Percentiles rank a stretch among this genome's conserved stretches.
Evolutionary conservation across 1,284 basidiomycete species (phyloP).

Genomic region (Heterobasidion parviporum): DNA sequence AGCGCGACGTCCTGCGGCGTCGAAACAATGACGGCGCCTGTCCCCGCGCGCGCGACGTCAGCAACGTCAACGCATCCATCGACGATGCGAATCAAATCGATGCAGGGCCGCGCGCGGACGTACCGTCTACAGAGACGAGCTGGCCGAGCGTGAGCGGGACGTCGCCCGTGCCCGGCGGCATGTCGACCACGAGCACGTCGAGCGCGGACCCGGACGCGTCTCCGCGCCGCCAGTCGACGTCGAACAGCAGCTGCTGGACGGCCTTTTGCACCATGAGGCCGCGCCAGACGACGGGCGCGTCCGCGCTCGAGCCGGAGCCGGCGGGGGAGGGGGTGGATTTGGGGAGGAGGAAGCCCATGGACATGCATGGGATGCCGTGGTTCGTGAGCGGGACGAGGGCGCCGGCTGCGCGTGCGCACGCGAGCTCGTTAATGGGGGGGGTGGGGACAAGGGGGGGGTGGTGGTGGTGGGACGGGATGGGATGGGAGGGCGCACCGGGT

Average conservation of each 20-base stretch:
- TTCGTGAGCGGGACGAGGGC: slow-evolving; percentile 82
- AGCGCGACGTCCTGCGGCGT: slow-evolving; percentile 96
- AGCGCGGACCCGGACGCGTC: slow-evolving; percentile 37
- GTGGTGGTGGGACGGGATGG: too few relatives aligned
- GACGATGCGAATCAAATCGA: not conserved
- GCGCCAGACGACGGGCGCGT: slow-evolving; percentile 88
- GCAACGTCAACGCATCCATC: not conserved
- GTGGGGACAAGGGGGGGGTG: not conserved
- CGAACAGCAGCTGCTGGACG: slow-evolving; percentile 93
- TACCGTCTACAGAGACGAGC: slow-evolving; percentile 82
- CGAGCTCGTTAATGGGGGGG: not conserved
- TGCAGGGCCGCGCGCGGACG: slow-evolving; percentile 10
- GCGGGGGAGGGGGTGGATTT: slow-evolving; percentile 20
- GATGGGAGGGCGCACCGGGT: slow-evolving; percentile 35
- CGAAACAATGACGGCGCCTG: slow-evolving; percentile 87
- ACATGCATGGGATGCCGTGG: slow-evolving; percentile 93
- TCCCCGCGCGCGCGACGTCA: not conserved
- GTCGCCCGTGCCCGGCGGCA: slow-evolving; percentile 97
- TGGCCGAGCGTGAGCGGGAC: slow-evolving; percentile 92
- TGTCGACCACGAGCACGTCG: slow-evolving; percentile 89
- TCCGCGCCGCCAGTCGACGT: slow-evolving; percentile 81
- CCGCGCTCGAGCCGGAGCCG: slow-evolving; percentile 38
- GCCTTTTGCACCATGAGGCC: slow-evolving; percentile 99
- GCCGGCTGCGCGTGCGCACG: slow-evolving; percentile 39
- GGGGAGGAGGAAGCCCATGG: slow-evolving; percentile 85